Base-by-base conservation (phyloP, 1,284 basidiomycete genomes). In the Ceratobasidium sp. region DNA sequence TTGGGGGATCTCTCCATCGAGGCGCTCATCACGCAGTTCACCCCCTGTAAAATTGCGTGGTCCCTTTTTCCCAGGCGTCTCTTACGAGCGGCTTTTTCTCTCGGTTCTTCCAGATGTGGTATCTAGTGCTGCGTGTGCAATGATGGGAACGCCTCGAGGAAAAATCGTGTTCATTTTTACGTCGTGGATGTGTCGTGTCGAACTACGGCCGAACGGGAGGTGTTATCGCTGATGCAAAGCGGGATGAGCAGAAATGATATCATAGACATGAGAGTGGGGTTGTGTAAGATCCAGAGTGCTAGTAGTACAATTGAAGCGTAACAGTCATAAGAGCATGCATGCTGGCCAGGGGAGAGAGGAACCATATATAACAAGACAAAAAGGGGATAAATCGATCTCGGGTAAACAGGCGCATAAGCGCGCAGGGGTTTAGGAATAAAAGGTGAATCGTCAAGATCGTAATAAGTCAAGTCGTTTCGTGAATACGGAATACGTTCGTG, bases 361-460 rank as follows among this genome's bases (percentile, higher is more conserved):
- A 59, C 16, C 19, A 59, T 39, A 39, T 39, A 24, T 59, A 19
- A 59, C 11, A 59, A 37, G 9, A 19, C 16, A 16, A 22, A 59
- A 22, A 59, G 56, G 22, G 13, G 37, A 39, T 39, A 34, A 39
- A 59, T 34, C 56, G 37, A 19, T 31, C 2, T 22, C 4, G 16
- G 29, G 27, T 39, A 29, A 34, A 19, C 14, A 59, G 56, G 37
- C 19, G 27, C 37, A 39, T 29, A 59, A n/a, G 37, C 37, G 34
- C 34, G 31, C 31, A 24, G 19, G 14, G 24, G 11, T 11, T 34
- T 34, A 19, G 13, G 34, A 39, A 29, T 37, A 34, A 8, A 29
- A 13, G 27, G 16, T 37, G 34, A 59, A 59, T 59, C 56, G 56
- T 59, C 56, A 59, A 59, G 56, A 59, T 59, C 56, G 37, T 59